Evolutionary conservation across 176 grass and related monocot species (phyloP).

Genomic region (Dactylis glomerata): DNA sequence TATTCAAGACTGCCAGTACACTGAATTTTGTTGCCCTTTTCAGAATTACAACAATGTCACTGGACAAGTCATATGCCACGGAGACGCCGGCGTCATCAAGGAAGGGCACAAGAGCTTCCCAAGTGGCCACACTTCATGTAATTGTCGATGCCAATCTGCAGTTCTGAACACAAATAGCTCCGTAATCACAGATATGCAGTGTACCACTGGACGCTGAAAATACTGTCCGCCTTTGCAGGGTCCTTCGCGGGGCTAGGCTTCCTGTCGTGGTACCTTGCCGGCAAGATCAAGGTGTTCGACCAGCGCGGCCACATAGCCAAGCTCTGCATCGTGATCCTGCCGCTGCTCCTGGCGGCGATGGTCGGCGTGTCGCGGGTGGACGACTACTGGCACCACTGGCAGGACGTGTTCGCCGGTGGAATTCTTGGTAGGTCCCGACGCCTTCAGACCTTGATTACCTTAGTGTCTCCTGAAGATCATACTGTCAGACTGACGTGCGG

Average conservation of each 20-base stretch:
- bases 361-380: conserved; percentile 38
- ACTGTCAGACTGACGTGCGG: not conserved
- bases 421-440: conserved; percentile 22
- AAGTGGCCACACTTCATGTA: conserved; percentile 36
- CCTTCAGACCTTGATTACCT: not conserved
- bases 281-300: conserved; percentile 46
- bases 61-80: conserved; percentile 21
- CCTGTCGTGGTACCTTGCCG: conserved; percentile 52
- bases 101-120: conserved; percentile 49
- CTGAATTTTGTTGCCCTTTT: not conserved
- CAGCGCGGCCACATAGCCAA: conserved; percentile 33
- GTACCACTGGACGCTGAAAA: no score
- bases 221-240: conserved; percentile 34
- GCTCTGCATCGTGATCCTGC: conserved; percentile 41
- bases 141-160: no score
- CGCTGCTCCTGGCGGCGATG: conserved; percentile 43
- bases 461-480: not conserved
- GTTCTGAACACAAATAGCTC: no score
- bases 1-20: not conserved
- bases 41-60: conserved; percentile 27
- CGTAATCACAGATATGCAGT: no score
- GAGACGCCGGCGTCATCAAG: conserved; percentile 4
- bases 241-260: conserved; percentile 45
- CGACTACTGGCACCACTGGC: conserved; percentile 63
- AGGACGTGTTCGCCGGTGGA: conserved; percentile 42